A percentile compares a stretch with the other conserved stretches of the same genome.
Evolutionary conservation across 768 basidiomycete genomes (phyloP).

Genomic region (Panellus pusillus): DNA sequence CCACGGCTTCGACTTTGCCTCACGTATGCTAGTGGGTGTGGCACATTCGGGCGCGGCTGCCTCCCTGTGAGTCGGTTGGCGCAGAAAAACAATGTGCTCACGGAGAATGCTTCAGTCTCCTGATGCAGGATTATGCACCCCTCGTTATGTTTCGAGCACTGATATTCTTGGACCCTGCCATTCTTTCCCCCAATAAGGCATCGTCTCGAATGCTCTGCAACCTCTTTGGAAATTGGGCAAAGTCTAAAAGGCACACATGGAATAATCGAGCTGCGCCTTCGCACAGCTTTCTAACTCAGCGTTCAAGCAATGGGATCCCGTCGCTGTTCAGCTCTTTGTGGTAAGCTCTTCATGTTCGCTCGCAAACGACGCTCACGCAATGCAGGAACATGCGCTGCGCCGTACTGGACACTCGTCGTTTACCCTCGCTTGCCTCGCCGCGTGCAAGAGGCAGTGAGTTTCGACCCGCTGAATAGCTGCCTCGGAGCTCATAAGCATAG

Average conservation of each 20-base stretch:
- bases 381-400: neutral
- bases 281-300: neutral
- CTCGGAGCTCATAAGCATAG: too few relatives aligned
- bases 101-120: neutral
- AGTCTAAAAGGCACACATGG: neutral
- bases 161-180: neutral
- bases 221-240: neutral
- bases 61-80: too few relatives aligned
- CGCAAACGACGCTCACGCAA: neutral
- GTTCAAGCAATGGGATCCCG: neutral
- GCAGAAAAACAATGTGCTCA: too few relatives aligned
- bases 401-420: neutral
- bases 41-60: too few relatives aligned
- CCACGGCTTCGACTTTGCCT: conserved; percentile 17
- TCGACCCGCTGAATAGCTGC: neutral
- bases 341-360: neutral
- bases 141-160: neutral
- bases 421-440: neutral
- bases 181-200: neutral
- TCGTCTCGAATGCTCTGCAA: neutral
- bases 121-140: neutral
- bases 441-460: neutral
- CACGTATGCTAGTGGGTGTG: neutral
- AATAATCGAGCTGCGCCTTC: neutral
- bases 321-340: neutral